Conservation (phyloP, 306 rosid genomes). For the Sophora flavescens region DNA sequence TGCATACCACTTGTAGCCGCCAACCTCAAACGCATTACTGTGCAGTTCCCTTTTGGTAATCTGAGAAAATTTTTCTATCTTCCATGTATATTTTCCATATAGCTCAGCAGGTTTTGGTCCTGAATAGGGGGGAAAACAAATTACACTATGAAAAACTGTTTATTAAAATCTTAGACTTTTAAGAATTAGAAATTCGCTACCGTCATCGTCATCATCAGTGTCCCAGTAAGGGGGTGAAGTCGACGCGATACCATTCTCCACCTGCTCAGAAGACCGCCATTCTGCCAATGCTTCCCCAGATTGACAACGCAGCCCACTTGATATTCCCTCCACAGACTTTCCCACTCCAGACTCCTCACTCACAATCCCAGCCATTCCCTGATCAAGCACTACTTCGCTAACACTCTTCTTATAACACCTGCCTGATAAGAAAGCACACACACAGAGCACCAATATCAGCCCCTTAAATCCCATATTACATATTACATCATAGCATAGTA, state of each 20-base stretch:
- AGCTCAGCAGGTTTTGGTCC: slow-evolving; percentile 91
- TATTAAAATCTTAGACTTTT: slow-evolving; percentile 17
- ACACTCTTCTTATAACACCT: slow-evolving; percentile 57
- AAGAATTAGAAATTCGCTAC: slow-evolving; percentile 61
- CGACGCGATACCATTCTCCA: slow-evolving; percentile 92
- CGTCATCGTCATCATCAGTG: slow-evolving; percentile 89
- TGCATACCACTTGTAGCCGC: slow-evolving; percentile 94
- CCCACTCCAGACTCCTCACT: slow-evolving; percentile 86
- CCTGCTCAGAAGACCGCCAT: slow-evolving; percentile 99
- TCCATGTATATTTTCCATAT: slow-evolving; percentile 96
- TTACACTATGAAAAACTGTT: slow-evolving; percentile 31
- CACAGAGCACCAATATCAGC: slow-evolving; percentile 28
- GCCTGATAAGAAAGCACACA: slow-evolving; percentile 49
- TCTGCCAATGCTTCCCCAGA: slow-evolving; percentile 95
- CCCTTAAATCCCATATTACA: slow-evolving; percentile 42
- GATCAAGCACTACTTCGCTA: slow-evolving; percentile 56
- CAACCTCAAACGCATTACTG: slow-evolving; percentile 95
- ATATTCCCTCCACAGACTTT: slow-evolving; percentile 76
- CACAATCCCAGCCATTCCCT: slow-evolving; percentile 79
- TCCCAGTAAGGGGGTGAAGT: slow-evolving; percentile 99
- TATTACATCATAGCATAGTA: slow-evolving; percentile 31
- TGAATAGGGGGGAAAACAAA: slow-evolving; percentile 44
- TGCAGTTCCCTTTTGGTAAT: slow-evolving; percentile 98
- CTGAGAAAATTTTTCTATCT: slow-evolving; percentile 96
- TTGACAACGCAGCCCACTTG: slow-evolving; percentile 81